Evolutionary conservation across 805 yeast species (phyloP), one percentile per base, ranked within the genome.

Genomic region (Candida jianshihensis): DNA sequence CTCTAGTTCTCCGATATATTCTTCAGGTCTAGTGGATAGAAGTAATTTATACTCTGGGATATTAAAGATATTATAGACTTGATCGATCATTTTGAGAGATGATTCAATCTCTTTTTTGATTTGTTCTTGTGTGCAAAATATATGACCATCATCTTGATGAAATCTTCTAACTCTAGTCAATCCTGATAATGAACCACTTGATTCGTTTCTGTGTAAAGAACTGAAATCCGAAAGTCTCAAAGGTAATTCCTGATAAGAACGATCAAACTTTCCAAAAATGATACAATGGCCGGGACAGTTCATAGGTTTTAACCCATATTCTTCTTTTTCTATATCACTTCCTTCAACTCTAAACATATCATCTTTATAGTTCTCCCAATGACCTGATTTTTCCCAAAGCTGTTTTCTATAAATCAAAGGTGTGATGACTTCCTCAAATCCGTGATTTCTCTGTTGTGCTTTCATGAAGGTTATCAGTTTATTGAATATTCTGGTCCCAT

Each of bases 81-180:
- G 71, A 49, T 80, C 81, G 36, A 92, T 74, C 51, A 92, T 65
- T 49, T 75, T 70, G 39, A 92, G 66, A 11, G 92, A 83, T 37
- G 75, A 72, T 9, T 68, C 51, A 33, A 92, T 88, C 54, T 92
- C 98, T 21, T 57, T 49, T 33, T 71, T 73, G 33, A 92, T 79
- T 60, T 92, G 98, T 6, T 71, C 76, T 25, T 72, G 68, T 2
- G 81, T 75, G 55, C 98, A 92, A 57, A 92, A 92, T 19, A 92
- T 89, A 51, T 92, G 98, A 7, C 97, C 97, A 57, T 92, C 98
- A 59, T 92, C 98, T 62, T 92, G 98, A 59, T 92, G 98, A 62
- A 92, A 92, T 44, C 96, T 68, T 40, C 98, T 73, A 4, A 92
- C 96, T 38, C 98, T 69, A 0, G 97, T 92, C 26, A 92, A 65